Evolutionary conservation across 2,329 filamentous ascomycete genomes (phyloP), one percentile per base, ranked within the genome.

Genomic region (Ceratocystis cacaofunesta): DNA sequence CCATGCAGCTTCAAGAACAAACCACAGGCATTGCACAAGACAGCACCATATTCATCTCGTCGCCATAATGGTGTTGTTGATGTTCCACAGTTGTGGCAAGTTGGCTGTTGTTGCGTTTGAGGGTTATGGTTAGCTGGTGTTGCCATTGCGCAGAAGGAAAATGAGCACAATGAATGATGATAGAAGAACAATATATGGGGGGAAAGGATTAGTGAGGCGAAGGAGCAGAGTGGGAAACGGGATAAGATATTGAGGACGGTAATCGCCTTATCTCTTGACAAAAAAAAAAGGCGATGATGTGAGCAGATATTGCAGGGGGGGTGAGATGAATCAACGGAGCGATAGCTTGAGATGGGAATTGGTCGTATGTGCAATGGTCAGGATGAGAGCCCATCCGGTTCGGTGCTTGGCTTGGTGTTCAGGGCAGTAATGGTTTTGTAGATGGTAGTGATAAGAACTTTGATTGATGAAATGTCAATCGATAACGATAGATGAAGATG

Each of bases 21-120:
- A 68, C 94, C 94, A 77, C 94, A 99, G 72, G 94, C 94, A 78
- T 99, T 99, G 85, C 94, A 99, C 63, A 99, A 87, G 46, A 99
- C 92, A 0, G 91, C 88, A 70, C 94, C 94, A 72, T 88, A 85
- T 79, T 99, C 94, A 81, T 99, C 94, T 78, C 94, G 88, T 72
- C 94, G 89, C 94, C 94, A 99, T 74, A 99, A 79, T 52, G 94
- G 94, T 58, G 94, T 99, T 63, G 92, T 97, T 52, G 90, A 95
- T 57, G 94, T 99, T 69, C 85, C 85, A 78, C 94, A 99, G 76
- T 99, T 99, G 75, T 95, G 90, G 76, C 94, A 99, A 70, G 92
- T 89, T 69, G 92, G 92, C 91, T 67, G 57, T 52, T 97, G 87
- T 78, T 85, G 81, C 66, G 79, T 78, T 79, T 84, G 80, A 76